Conservation (phyloP, 768 basidiomycete species). For the Termitomyces sp. region DNA sequence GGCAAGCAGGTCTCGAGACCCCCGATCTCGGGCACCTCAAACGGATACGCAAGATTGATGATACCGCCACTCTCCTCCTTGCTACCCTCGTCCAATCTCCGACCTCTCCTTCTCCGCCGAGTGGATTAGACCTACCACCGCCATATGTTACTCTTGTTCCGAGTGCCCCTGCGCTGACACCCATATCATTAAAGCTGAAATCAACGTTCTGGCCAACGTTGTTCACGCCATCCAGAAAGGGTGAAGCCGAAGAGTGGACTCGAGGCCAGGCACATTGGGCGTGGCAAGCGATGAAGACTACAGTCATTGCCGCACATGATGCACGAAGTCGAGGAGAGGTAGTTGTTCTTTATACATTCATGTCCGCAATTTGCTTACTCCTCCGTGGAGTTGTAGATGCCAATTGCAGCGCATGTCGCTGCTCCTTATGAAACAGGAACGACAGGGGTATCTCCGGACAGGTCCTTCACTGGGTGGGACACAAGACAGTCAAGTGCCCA, state of each 20-base stretch:
- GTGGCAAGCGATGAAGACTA: constrained; percentile 54
- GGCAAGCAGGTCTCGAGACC: constrained; percentile 55
- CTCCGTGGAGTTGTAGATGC: constrained; percentile 44
- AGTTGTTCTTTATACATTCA: constrained; percentile 16
- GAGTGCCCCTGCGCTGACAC: constrained; percentile 61
- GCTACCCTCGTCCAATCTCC: constrained; percentile 39
- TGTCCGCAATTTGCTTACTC: background rate
- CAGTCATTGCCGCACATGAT: constrained; percentile 46
- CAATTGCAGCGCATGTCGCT: constrained; percentile 73
- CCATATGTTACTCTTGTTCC: constrained; percentile 69
- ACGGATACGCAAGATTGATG: constrained; percentile 58
- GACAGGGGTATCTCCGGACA: constrained; percentile 10
- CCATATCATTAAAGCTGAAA: constrained; percentile 62
- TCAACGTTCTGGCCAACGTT: constrained; percentile 83
- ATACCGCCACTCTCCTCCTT: constrained; percentile 55
- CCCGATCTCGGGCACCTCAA: constrained; percentile 71
- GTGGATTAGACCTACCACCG: constrained; percentile 37
- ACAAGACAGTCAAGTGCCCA: constrained; percentile 65
- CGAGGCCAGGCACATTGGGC: constrained; percentile 72
- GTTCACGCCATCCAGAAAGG: constrained; percentile 66
- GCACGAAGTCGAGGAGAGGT: constrained; percentile 61
- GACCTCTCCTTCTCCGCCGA: constrained; percentile 47
- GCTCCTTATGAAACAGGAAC: constrained; percentile 38
- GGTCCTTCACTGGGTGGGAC: constrained; percentile 60
- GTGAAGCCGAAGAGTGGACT: constrained; percentile 67